phyloP scores from a whole-genome alignment of 305 asterid species.

The Fraxinus sp. region DNA sequence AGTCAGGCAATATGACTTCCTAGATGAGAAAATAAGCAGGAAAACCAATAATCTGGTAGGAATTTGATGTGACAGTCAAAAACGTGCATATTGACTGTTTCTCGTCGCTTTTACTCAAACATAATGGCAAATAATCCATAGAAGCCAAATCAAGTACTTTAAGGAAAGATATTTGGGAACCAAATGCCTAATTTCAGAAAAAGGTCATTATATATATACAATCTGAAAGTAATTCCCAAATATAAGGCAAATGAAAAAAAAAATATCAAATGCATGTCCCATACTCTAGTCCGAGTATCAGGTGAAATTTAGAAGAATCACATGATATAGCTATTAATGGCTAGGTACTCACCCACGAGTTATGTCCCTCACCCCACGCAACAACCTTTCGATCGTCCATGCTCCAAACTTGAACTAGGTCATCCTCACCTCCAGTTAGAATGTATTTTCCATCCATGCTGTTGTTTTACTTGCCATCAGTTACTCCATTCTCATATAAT shows the following conservation, averaged over 20 bases:
- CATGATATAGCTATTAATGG: constrained; percentile 9
- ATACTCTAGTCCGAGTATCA: not conserved
- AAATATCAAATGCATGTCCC: not conserved
- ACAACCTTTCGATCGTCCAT: constrained; percentile 95
- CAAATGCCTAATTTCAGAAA: not conserved
- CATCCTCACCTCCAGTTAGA: constrained; percentile 98
- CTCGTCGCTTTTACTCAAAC: not conserved
- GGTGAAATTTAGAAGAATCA: not conserved
- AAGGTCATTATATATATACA: not conserved
- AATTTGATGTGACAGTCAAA: not conserved
- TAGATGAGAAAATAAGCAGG: constrained; percentile 12
- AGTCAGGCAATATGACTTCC: constrained; percentile 14
- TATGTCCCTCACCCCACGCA: constrained; percentile 99
- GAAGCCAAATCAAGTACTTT: not conserved
- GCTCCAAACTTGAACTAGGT: constrained; percentile 98
- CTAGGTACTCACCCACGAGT: constrained; percentile 83
- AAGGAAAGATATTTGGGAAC: not conserved
- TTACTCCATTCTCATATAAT: constrained; percentile 31
- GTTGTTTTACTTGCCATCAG: constrained; percentile 50
- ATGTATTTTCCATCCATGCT: constrained; percentile 97
- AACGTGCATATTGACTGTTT: not conserved
- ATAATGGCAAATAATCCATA: constrained; percentile 1
- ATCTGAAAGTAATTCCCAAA: not conserved
- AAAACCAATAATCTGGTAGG: not conserved
- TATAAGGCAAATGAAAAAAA: not conserved